A percentile compares a stretch with the other conserved stretches of the same genome.
Evolutionary conservation across 352 stramenopile genomes (phyloP).

Genomic region (Nothophytophthora sp.): DNA sequence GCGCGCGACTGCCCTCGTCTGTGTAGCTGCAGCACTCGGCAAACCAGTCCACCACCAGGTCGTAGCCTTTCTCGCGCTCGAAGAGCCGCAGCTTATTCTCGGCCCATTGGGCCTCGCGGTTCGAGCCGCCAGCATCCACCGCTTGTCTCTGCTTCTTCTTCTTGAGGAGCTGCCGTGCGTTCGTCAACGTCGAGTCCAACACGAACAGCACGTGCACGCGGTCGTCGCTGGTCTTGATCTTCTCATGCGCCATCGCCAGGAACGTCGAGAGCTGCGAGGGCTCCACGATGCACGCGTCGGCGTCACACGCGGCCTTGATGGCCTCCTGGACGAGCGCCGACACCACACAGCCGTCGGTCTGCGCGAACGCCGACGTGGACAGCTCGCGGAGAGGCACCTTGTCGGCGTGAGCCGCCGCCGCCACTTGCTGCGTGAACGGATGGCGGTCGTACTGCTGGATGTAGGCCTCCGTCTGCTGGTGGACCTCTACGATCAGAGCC

Average conservation of each 20-base stretch:
- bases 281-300: conserved; percentile 34
- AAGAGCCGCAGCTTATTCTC: conserved; percentile 44
- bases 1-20: conserved; percentile 47
- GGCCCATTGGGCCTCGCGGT: too few relatives aligned
- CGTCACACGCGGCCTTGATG: conserved; percentile 41
- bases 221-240: conserved; percentile 52
- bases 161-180: conserved; percentile 1
- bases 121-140: too few relatives aligned
- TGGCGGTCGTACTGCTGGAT: conserved; percentile 55
- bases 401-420: conserved; percentile 9
- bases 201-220: conserved; percentile 58
- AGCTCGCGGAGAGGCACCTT: conserved; percentile 36
- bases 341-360: conserved; percentile 34
- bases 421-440: conserved; percentile 38
- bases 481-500: conserved; percentile 46
- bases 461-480: conserved; percentile 70
- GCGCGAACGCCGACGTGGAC: conserved; percentile 11
- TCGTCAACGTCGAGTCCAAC: conserved; percentile 49
- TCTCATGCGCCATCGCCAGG: conserved; percentile 28
- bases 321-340: conserved; percentile 43
- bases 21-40: conserved; percentile 39
- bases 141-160: too few relatives aligned
- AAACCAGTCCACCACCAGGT: conserved; percentile 61
- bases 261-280: conserved; percentile 40
- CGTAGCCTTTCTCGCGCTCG: conserved; percentile 60